Base-by-base conservation (phyloP, 768 basidiomycete genomes). In the Podaxis rugospora region DNA sequence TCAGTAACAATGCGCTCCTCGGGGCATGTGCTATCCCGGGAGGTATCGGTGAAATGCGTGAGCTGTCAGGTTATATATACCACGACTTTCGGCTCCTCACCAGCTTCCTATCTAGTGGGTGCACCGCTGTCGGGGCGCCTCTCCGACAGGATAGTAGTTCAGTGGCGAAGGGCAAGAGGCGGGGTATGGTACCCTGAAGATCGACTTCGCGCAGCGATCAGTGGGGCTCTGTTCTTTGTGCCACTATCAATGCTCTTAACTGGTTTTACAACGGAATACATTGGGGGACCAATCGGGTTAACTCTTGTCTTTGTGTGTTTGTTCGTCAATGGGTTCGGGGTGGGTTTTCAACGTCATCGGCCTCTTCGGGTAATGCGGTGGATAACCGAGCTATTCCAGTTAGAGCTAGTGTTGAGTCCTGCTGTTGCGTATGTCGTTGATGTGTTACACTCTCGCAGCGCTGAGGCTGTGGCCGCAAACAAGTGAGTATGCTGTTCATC, bases 161-260 rank as follows among this genome's bases (percentile, higher is more conserved):
- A 72, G 3, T 76, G 78, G 0, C 79, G 80, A n/a, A 72, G 75
- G 53, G 66, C 71, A 3, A 80, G 86, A 21, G 77, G 77, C 0
- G 86, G 86, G 1, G 64, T 74, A 3, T 86, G 83, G 83, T 76
- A 80, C 21, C 86, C 87, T 0, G 86, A 88, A 66, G 87, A 86
- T 64, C 79, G 86, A 10, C 76, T 90, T 25, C 78, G 84, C 1
- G 85, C 78, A 2, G 73, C 81, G 1, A 67, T 83, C 28, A 63
- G 76, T 5, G 83, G 83, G 11, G 78, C 77, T 2, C 69, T 77
- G 0, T 37, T 82, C 16, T 70, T 89, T 25, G 74, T 81, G 2
- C 90, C 88, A 0, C 28, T 85, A 0, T 82, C 86, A 1, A 69
- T 86, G 2, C 66, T 83, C 0, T 51, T 73, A 0, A 77, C 75